A percentile compares a stretch with the other conserved stretches of the same genome.
Evolutionary conservation across 352 stramenopile genomes (phyloP).

Genomic region (Globisporangium nagaii): DNA sequence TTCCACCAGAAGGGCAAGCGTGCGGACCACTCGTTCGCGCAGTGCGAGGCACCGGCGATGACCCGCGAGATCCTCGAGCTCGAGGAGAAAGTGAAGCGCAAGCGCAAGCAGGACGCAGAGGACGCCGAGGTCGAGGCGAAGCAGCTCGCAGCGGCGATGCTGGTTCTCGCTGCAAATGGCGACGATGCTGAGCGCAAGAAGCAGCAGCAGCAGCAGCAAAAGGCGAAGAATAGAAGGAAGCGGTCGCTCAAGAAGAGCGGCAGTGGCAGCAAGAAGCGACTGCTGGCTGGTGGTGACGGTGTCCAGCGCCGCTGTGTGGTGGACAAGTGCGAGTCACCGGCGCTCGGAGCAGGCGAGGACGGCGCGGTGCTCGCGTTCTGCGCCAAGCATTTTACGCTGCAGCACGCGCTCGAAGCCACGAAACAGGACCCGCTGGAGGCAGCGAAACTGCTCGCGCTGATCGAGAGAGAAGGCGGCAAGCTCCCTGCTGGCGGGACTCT

Average conservation of each 20-base stretch:
- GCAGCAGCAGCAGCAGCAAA: constrained; percentile 21
- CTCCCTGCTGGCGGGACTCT: neutral
- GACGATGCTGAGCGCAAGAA: constrained; percentile 7
- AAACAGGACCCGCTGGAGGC: constrained; percentile 50
- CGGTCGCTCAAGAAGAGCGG: constrained; percentile 3
- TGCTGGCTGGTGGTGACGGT: neutral
- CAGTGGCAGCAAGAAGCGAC: constrained; percentile 1
- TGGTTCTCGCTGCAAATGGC: constrained; percentile 11
- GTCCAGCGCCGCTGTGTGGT: constrained; percentile 27
- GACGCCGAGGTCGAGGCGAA: constrained; percentile 47
- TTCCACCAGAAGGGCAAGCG: constrained; percentile 75
- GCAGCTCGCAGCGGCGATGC: constrained; percentile 35
- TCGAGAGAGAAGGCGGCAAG: constrained; percentile 20
- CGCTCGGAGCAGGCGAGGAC: constrained; percentile 14
- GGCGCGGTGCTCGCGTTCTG: constrained; percentile 34
- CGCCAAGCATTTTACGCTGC: constrained; percentile 47
- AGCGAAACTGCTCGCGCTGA: constrained; percentile 45
- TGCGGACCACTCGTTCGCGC: constrained; percentile 41
- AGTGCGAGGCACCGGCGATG: constrained; percentile 23
- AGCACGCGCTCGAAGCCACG: constrained; percentile 58
- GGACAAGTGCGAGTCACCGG: constrained; percentile 21
- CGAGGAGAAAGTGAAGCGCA: constrained; percentile 49
- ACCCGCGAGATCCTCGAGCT: constrained; percentile 42
- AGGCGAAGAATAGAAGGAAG: constrained; percentile 23
- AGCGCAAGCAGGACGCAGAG: constrained; percentile 47